Evolutionary conservation across 306 rosid genomes (phyloP), one percentile per base, ranked within the genome.

Genomic region (Vicia sativa): DNA sequence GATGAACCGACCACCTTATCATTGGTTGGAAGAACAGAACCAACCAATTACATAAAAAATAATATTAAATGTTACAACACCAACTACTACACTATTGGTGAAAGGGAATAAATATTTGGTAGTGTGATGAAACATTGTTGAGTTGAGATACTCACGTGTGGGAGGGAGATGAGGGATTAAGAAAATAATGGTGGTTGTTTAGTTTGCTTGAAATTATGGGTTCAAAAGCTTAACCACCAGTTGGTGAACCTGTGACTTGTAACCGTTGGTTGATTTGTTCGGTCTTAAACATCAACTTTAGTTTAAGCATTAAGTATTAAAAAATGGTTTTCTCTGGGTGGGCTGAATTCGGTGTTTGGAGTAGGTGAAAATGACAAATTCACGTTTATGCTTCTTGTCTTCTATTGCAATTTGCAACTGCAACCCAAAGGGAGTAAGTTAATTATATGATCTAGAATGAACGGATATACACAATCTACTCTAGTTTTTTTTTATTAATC

Each of bases 1-100:
- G 50, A 45, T 1, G 2, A 79, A 77, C 85, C 80, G 68, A 75
- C 78, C 82, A 85, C 78, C 96, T 82, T 88, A 82, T n/a, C n/a
- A n/a, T n/a, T 92, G 83, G 89, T 89, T 86, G 96, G 88, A 87
- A 80, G 95, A 84, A 61, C 76, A 83, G 79, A 71, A 87, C 87
- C 98, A 79, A 84, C 92, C 86, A 84, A 84, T 73, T 35, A 34
- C 38, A 34, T 31, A 66, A 68, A 77, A 64, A 29, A 72, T 67
- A 66, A 4, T 19, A 52, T 2, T 62, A 43, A 25, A 77, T 74
- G 38, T 70, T 43, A 72, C 70, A 70, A 64, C 82, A 83, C 85
- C 91, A 86, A 79, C 91, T 52, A 67, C 82, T 48, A 48, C 11
- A 12, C 1, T 43, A 1, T 1, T 49, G 14, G 13, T 23, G 41